These are phyloP conservation scores for Juglanconis juglandina DNA, from an alignment of 2,329 filamentous ascomycete species.

Conservation along the genomic window DNA sequence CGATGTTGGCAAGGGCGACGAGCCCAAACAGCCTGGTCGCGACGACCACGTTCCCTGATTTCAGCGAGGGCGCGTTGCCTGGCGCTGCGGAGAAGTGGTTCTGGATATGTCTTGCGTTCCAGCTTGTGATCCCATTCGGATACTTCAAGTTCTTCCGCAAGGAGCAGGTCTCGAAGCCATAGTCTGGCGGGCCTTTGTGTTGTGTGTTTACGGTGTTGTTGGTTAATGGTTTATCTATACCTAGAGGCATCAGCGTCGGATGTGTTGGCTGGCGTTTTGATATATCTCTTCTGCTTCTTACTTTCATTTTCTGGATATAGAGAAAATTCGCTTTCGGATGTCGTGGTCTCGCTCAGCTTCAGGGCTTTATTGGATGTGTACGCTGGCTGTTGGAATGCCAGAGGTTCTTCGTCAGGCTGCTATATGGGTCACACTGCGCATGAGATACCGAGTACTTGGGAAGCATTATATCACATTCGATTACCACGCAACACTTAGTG, in stretches of 20 bases:
- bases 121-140: constrained; percentile 56
- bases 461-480: neutral
- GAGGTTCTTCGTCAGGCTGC: neutral
- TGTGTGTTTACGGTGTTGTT: constrained; percentile 3
- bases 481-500: neutral
- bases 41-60: constrained; percentile 60
- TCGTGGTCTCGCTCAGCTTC: no score
- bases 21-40: constrained; percentile 60
- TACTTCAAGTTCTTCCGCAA: constrained; percentile 56
- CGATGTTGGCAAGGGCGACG: constrained; percentile 55
- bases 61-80: constrained; percentile 44
- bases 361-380: neutral
- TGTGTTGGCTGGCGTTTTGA: constrained; percentile 15
- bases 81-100: constrained; percentile 54
- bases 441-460: neutral
- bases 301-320: neutral
- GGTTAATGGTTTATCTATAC: neutral
- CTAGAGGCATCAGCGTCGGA: constrained; percentile 17
- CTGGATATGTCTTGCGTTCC: constrained; percentile 57
- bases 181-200: constrained; percentile 1
- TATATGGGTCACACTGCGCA: neutral
- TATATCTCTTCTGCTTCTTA: neutral
- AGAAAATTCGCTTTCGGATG: neutral
- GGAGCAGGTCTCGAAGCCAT: constrained; percentile 55
- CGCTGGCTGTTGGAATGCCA: neutral